Conservation (phyloP, 2,329 filamentous ascomycete species). For the Rachicladosporium sp. region DNA sequence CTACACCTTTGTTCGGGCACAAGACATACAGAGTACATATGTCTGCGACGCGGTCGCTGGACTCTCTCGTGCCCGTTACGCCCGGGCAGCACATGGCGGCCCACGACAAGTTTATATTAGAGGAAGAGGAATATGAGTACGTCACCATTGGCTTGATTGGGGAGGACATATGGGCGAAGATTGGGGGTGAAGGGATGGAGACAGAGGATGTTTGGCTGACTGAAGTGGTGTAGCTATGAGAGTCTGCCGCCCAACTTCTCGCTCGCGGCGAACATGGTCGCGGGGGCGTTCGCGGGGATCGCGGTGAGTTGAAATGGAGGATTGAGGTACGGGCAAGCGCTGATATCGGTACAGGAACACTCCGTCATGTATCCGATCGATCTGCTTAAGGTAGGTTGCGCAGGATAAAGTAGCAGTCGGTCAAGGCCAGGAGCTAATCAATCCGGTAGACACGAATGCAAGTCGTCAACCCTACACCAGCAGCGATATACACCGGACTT, state of each 20-base stretch:
- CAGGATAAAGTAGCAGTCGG: conserved; percentile 1
- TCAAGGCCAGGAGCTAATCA: background rate
- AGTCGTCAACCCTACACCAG: conserved; percentile 72
- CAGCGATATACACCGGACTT: conserved; percentile 76
- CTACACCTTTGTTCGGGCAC: background rate
- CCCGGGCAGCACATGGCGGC: conserved; percentile 14
- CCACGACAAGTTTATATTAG: conserved; percentile 20
- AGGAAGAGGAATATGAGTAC: conserved; percentile 26
- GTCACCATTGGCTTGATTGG: conserved; percentile 5
- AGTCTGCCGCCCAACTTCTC: conserved; percentile 89
- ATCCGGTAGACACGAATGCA: conserved; percentile 81
- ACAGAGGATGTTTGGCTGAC: too few relatives aligned
- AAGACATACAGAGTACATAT: too few relatives aligned
- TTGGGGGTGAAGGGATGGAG: conserved; percentile 5
- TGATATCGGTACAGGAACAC: conserved; percentile 57
- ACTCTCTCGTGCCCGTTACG: too few relatives aligned
- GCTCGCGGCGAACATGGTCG: conserved; percentile 84
- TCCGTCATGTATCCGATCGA: conserved; percentile 99
- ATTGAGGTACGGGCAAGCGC: background rate
- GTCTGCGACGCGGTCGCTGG: too few relatives aligned
- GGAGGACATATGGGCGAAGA: background rate
- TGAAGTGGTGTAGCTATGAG: conserved; percentile 56
- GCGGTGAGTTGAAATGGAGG: conserved; percentile 48
- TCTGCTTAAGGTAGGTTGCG: conserved; percentile 72
- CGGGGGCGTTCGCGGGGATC: conserved; percentile 93